Base-by-base conservation (phyloP, 2,329 filamentous ascomycete species). In the Lachnellula willkommii region DNA sequence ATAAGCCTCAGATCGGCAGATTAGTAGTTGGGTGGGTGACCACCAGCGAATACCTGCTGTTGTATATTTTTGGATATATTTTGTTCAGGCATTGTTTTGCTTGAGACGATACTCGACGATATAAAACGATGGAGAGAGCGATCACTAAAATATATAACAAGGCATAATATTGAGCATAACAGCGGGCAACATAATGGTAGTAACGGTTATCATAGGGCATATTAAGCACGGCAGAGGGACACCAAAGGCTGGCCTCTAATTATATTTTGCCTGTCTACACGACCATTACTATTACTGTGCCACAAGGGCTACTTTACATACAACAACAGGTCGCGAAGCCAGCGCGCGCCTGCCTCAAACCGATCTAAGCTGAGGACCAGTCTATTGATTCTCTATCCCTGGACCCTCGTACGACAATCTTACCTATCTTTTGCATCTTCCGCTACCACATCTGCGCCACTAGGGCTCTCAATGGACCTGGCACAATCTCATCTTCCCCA, bases 141-240 rank as follows among this genome's bases (percentile, higher is more conserved):
- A 28, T 52, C 39, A 60, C 52, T 49, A 57, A 45, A 60, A 60
- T 48, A 55, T 60, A 58, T 55, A 43, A 58, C 58, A 58, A 55
- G 51, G 51, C 56, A 57, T 59, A 54, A 47, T 59, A 43, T 26
- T 49, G 53, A 51, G 54, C 57, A 59, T 49, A 58, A 60, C 46
- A 58, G 47, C 51, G 17, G 53, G 48, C 48, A 56, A 20, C 36
- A 49, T 36, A 52, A 58, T 55, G 56, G 49, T 47, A 42, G 52
- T 32, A 36, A 54, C 36, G 45, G 45, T 15, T 46, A 54, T 54
- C 47, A 45, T 43, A 55, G 24, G 47, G 52, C 26, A 60, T 53
- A 53, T 59, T 32, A 59, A 53, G 39, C 50, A 57, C 22, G 47
- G 35, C 14, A 50, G 28, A 50, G 50, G 50, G 50, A 52, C 22